Evolutionary conservation across 495 filamentous ascomycete species (phyloP).

Genomic region (Neurospora sublineolata): DNA sequence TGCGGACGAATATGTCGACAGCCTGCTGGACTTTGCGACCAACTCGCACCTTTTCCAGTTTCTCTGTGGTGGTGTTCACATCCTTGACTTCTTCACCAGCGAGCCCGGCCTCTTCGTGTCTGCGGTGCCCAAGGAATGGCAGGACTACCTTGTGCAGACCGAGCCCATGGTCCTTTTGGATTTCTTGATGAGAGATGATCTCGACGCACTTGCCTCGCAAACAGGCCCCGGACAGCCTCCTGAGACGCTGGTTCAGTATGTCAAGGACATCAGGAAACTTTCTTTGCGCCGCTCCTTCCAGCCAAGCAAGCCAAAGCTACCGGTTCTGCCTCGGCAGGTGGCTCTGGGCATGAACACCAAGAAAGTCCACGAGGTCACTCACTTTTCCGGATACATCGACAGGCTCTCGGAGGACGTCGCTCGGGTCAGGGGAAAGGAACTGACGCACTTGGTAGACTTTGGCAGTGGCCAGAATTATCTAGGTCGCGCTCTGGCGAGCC

Average conservation of each 20-base stretch:
- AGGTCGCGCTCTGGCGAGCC: conserved; percentile 70
- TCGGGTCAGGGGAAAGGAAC: conserved; percentile 24
- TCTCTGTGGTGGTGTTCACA: conserved; percentile 86
- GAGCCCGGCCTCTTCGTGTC: conserved; percentile 63
- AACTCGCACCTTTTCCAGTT: conserved; percentile 70
- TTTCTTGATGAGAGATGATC: conserved; percentile 64
- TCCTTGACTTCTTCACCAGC: conserved; percentile 90
- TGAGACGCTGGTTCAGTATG: conserved; percentile 57
- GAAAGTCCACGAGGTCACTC: conserved; percentile 82
- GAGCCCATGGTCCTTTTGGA: conserved; percentile 66
- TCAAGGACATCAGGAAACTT: conserved; percentile 59
- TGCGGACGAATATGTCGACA: conserved; percentile 62
- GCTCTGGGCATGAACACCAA: conserved; percentile 91
- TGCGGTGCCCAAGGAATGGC: conserved; percentile 70
- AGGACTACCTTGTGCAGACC: conserved; percentile 56
- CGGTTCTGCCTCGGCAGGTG: conserved; percentile 52
- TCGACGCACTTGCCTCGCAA: conserved; percentile 27
- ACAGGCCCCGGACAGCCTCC: conserved; percentile 44
- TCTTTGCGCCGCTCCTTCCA: conserved; percentile 52
- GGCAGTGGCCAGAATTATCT: conserved; percentile 95
- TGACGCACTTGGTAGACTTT: conserved; percentile 90
- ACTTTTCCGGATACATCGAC: conserved; percentile 46
- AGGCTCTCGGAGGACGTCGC: conserved; percentile 42
- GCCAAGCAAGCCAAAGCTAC: conserved; percentile 27
- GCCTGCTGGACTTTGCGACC: conserved; percentile 63